Percentiles rank a stretch among this genome's conserved stretches.
Conservation (phyloP, 2,329 filamentous ascomycete species). For the Hypoxylon sp. region DNA sequence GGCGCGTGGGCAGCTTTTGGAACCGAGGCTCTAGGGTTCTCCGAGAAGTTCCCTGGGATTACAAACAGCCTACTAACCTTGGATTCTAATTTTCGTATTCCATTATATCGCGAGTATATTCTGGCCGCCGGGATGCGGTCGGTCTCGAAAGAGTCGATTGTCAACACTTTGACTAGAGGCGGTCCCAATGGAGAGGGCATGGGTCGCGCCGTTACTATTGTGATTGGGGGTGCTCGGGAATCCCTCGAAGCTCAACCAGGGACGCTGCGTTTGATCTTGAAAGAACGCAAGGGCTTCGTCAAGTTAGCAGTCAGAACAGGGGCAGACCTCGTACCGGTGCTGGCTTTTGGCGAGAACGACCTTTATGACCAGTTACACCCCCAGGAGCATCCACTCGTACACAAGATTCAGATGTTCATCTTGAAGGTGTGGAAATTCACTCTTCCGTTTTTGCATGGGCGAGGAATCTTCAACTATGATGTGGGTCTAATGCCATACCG, state of each 20-base stretch:
- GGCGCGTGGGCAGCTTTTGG: slow-evolving; percentile 94
- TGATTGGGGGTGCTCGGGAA: slow-evolving; percentile 92
- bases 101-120: slow-evolving; percentile 95
- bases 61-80: slow-evolving; percentile 93
- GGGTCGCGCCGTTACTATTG: slow-evolving; percentile 96
- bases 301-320: slow-evolving; percentile 92
- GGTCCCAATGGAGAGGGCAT: slow-evolving; percentile 84
- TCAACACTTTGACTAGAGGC: slow-evolving; percentile 86
- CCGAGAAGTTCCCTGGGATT: slow-evolving; percentile 91
- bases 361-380: slow-evolving; percentile 91
- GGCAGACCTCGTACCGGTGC: slow-evolving; percentile 92
- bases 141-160: slow-evolving; percentile 91
- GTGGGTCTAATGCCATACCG: slow-evolving; percentile 96
- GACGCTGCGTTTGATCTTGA: slow-evolving; percentile 81
- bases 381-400: slow-evolving; percentile 81
- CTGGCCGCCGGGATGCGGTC: slow-evolving; percentile 88
- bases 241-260: slow-evolving; percentile 89
- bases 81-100: slow-evolving; percentile 95
- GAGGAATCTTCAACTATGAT: slow-evolving; percentile 97
- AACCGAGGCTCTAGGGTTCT: slow-evolving; percentile 90
- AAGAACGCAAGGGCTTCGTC: slow-evolving; percentile 90
- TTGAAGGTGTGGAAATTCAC: slow-evolving; percentile 94
- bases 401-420: slow-evolving; percentile 84
- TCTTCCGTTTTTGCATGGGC: slow-evolving; percentile 88
- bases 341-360: slow-evolving; percentile 96